These are phyloP conservation scores for Lophiostoma macrostomum DNA, from an alignment of 495 filamentous ascomycete genomes.

Conservation along the genomic window DNA sequence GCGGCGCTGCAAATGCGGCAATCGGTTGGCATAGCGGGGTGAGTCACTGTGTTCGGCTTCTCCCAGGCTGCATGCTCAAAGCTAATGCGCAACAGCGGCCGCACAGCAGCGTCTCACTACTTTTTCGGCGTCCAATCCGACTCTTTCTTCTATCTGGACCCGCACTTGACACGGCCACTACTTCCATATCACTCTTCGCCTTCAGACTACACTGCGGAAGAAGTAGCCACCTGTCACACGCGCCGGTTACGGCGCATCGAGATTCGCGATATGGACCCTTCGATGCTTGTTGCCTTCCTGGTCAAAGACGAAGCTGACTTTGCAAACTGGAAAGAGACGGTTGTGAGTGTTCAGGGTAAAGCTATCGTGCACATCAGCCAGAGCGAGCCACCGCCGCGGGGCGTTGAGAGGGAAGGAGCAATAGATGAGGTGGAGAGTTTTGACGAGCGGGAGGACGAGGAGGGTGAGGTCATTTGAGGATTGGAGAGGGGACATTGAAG, in stretches of 20 bases:
- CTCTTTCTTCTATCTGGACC: slow-evolving; percentile 92
- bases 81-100: slow-evolving; percentile 57
- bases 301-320: slow-evolving; percentile 82
- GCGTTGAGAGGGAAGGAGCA: slow-evolving; percentile 62
- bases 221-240: slow-evolving; percentile 83
- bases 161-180: slow-evolving; percentile 72
- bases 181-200: slow-evolving; percentile 55
- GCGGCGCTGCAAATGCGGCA: slow-evolving; percentile 77
- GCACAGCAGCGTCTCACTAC: slow-evolving; percentile 92
- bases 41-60: slow-evolving; percentile 42
- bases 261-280: slow-evolving; percentile 93
- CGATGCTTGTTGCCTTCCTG: slow-evolving; percentile 97
- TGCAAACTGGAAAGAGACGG: slow-evolving; percentile 68
- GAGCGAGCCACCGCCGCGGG: slow-evolving; percentile 56
- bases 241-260: slow-evolving; percentile 76
- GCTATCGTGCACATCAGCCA: slow-evolving; percentile 79
- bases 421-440: slow-evolving; percentile 88
- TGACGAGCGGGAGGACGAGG: slow-evolving; percentile 64
- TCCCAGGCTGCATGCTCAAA: background rate
- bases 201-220: slow-evolving; percentile 60
- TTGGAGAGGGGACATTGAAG: background rate
- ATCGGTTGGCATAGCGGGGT: slow-evolving; percentile 95
- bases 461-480: slow-evolving; percentile 1
- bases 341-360: slow-evolving; percentile 71
- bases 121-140: slow-evolving; percentile 93